Evolutionary conservation across 441 rosid species (phyloP), one percentile per base, ranked within the genome.

Genomic region (Brassica hybrid): DNA sequence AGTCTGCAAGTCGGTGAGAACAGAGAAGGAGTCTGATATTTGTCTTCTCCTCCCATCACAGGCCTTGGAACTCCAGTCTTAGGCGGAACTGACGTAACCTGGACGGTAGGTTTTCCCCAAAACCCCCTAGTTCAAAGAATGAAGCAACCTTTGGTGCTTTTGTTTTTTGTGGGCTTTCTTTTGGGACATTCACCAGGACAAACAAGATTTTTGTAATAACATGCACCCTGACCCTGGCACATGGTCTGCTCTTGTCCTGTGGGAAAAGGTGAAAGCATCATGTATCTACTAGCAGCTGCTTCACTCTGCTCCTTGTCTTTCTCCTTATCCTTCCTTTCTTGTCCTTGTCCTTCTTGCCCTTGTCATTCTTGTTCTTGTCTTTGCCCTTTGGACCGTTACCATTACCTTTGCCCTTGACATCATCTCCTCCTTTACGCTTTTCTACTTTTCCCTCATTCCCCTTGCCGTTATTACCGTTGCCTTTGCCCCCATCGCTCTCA

Each of bases 201-300:
- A n/a, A n/a, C n/a, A n/a, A n/a, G n/a, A n/a, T n/a, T n/a, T n/a
- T n/a, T n/a, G n/a, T n/a, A n/a, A n/a, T n/a, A n/a, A n/a, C n/a
- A n/a, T n/a, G n/a, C n/a, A n/a, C n/a, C n/a, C n/a, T n/a, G n/a
- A n/a, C n/a, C n/a, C n/a, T n/a, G n/a, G n/a, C n/a, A n/a, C n/a
- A n/a, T n/a, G n/a, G n/a, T n/a, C n/a, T 65, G 83, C 70, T 92
- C 90, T 72, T 83, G 83, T 25, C 95, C 90, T 1, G 84, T 54
- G n/a, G 69, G 71, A 38, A 65, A 65, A 0, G 85, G 83, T 64
- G 77, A 25, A 59, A 86, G 52, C 6, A 74, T 30, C 12, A 61
- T 68, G 74, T 81, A 86, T 43, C 71, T 66, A 5, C 71, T 66
- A 5, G 43, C 43, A 36, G 43, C 43, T 9, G 43, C 43, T 36